These are phyloP conservation scores for Ophiocordyceps sinensis DNA, from an alignment of 2,329 filamentous ascomycete species.

Conservation along the genomic window DNA sequence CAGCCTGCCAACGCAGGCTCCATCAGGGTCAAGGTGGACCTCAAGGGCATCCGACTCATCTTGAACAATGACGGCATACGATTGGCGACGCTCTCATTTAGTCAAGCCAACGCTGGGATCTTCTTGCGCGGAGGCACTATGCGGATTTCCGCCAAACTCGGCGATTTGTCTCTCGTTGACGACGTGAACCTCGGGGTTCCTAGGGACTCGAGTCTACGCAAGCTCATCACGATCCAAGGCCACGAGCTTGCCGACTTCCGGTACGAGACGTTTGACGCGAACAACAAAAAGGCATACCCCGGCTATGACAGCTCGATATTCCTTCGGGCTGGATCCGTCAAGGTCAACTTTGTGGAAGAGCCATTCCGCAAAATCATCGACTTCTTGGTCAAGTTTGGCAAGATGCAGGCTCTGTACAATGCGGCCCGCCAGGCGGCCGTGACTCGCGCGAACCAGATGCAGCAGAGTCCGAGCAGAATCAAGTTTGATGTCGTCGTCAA, in stretches of 20 bases:
- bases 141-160: constrained; percentile 74
- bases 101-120: constrained; percentile 80
- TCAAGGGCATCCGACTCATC: constrained; percentile 87
- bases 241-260: constrained; percentile 93
- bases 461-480: constrained; percentile 78
- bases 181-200: constrained; percentile 87
- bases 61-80: constrained; percentile 96
- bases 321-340: constrained; percentile 84
- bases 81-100: constrained; percentile 81
- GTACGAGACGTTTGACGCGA: constrained; percentile 85
- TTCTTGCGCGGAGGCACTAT: constrained; percentile 78
- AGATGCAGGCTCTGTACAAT: constrained; percentile 99
- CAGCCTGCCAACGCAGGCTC: constrained; percentile 42
- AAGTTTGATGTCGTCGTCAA: constrained; percentile 89
- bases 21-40: constrained; percentile 81
- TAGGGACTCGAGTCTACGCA: constrained; percentile 64
- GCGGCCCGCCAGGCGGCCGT: constrained; percentile 88
- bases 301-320: constrained; percentile 90
- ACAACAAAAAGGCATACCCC: constrained; percentile 58
- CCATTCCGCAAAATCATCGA: constrained; percentile 97
- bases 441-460: constrained; percentile 83
- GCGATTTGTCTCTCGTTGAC: constrained; percentile 77
- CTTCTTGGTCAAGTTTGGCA: constrained; percentile 96
- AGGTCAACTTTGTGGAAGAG: constrained; percentile 93
- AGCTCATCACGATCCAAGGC: constrained; percentile 87